Evolutionary conservation across 2,329 filamentous ascomycete genomes (phyloP).

Genomic region (Trichoderma lentiforme): DNA sequence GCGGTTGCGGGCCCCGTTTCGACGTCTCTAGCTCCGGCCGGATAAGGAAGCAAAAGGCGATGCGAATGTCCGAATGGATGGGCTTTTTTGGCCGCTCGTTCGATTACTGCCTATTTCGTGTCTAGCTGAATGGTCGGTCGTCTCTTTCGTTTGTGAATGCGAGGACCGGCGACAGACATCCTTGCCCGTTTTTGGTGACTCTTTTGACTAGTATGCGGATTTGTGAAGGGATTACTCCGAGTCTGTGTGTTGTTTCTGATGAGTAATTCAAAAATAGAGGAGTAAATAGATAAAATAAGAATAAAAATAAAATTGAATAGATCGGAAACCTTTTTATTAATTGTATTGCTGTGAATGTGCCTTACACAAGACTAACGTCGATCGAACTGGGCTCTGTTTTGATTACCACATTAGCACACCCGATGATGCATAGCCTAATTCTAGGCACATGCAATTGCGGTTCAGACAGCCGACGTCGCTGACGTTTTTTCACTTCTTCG

Average conservation of each 20-base stretch:
- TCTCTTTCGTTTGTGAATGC: neutral
- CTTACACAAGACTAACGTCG: neutral
- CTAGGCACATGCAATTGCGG: neutral
- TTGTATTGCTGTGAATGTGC: neutral
- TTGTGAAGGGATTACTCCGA: neutral
- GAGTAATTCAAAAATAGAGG: neutral
- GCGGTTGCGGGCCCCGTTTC: neutral
- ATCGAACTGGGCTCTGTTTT: neutral
- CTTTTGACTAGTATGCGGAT: neutral
- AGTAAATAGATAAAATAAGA: neutral
- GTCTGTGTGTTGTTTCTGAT: neutral
- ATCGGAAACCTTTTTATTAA: too few relatives aligned
- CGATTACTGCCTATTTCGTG: neutral
- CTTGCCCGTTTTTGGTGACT: neutral
- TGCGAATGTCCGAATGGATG: neutral
- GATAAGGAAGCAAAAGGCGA: constrained; percentile 13
- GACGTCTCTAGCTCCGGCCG: neutral
- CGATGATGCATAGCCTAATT: neutral
- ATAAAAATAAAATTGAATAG: neutral
- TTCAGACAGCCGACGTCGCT: constrained; percentile 3
- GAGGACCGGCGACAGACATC: neutral
- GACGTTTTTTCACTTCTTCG: neutral
- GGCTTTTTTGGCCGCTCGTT: neutral
- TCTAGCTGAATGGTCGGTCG: neutral
- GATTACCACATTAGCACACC: neutral